These are phyloP conservation scores for Chaetothyriales sp. DNA, from an alignment of 2,329 filamentous ascomycete species.

Conservation along the genomic window DNA sequence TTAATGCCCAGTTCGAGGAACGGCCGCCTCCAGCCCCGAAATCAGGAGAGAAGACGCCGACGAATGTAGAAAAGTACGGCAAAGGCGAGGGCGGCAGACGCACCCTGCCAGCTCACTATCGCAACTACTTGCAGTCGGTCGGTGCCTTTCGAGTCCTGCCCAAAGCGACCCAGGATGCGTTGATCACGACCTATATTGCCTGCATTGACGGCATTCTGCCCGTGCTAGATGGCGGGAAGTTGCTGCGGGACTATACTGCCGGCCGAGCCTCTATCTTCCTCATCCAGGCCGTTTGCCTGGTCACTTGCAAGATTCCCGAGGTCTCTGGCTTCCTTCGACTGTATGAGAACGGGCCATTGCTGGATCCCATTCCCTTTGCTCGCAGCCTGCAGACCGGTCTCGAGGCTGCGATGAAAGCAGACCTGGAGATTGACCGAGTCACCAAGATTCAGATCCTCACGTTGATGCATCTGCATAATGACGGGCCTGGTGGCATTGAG, in stretches of 20 bases:
- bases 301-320: constrained; percentile 24
- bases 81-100: constrained; percentile 14
- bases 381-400: constrained; percentile 25
- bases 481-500: constrained; percentile 27
- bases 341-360: constrained; percentile 18
- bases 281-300: constrained; percentile 26
- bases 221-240: constrained; percentile 21
- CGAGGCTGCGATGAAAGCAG: constrained; percentile 24
- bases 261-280: constrained; percentile 22
- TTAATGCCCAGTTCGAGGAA: constrained; percentile 2
- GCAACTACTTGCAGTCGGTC: constrained; percentile 16
- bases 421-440: constrained; percentile 24
- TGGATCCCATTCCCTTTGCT: constrained; percentile 25
- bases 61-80: constrained; percentile 17
- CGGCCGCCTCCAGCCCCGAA: constrained; percentile 6
- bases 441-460: constrained; percentile 25
- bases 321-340: constrained; percentile 23
- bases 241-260: constrained; percentile 17
- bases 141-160: constrained; percentile 20
- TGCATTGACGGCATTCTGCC: constrained; percentile 26
- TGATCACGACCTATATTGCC: constrained; percentile 24
- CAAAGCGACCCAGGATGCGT: constrained; percentile 19
- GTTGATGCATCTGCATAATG: constrained; percentile 27
- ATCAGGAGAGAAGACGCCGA: constrained; percentile 13
- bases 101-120: constrained; percentile 16